phyloP scores from a whole-genome alignment of 1,284 basidiomycete species.

The Stygiomarasmius scandens region DNA sequence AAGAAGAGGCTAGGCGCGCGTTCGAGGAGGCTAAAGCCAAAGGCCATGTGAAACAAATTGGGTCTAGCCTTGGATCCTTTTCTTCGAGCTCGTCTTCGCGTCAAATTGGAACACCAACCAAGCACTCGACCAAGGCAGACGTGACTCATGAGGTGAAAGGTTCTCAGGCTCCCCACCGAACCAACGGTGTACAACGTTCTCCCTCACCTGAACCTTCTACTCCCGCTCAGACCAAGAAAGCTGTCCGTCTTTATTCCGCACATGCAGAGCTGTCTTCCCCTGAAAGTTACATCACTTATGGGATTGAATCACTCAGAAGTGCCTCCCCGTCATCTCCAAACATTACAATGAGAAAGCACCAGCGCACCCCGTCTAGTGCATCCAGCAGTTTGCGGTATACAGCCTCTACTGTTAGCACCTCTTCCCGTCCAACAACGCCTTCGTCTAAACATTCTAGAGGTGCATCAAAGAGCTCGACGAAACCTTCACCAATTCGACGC shows the following conservation, averaged over 20 bases:
- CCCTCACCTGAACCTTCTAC: neutral
- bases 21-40: constrained; percentile 37
- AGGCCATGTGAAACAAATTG: constrained; percentile 14
- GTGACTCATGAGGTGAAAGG: no score
- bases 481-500: neutral
- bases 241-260: neutral
- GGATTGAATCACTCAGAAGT: neutral
- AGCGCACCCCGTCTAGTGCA: neutral
- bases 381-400: neutral
- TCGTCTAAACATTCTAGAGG: neutral
- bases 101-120: neutral
- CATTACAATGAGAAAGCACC: neutral
- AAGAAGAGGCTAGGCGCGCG: constrained; percentile 42
- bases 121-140: no score
- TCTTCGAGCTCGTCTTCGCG: neutral
- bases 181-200: constrained; percentile 2
- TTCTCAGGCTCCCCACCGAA: neutral
- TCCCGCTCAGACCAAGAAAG: neutral
- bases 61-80: neutral
- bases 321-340: neutral
- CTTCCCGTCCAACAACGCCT: neutral
- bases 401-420: neutral
- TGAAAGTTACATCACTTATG: neutral
- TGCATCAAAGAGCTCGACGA: neutral
- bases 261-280: neutral